Conservation (phyloP, 805 yeast species). For the Candida hungchunana region DNA sequence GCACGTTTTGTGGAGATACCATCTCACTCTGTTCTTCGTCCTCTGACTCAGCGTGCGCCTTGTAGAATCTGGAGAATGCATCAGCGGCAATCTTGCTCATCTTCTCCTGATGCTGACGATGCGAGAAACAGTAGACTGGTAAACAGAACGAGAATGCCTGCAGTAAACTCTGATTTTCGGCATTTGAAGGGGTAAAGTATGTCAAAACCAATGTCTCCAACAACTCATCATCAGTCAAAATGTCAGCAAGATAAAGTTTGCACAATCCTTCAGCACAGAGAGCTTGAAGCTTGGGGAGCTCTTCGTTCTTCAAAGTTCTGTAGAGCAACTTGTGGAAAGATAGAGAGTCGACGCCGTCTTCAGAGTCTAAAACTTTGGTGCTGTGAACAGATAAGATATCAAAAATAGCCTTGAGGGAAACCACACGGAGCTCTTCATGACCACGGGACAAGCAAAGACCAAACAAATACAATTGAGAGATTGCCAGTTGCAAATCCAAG, state of each 20-base stretch:
- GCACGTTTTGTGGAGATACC: constrained; percentile 42
- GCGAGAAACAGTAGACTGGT: constrained; percentile 84
- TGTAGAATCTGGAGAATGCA: constrained; percentile 55
- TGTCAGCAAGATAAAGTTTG: constrained; percentile 74
- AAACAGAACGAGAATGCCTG: constrained; percentile 84
- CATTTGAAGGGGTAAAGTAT: constrained; percentile 69
- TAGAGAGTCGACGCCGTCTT: constrained; percentile 58
- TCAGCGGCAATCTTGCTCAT: constrained; percentile 63
- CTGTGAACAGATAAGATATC: constrained; percentile 83
- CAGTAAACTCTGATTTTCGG: constrained; percentile 58
- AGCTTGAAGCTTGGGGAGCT: constrained; percentile 65
- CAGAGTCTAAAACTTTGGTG: constrained; percentile 54
- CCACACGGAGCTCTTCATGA: constrained; percentile 54
- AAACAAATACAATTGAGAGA: constrained; percentile 57
- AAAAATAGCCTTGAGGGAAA: constrained; percentile 65
- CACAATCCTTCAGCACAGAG: constrained; percentile 83
- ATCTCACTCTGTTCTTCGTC: constrained; percentile 21
- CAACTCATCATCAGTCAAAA: constrained; percentile 64
- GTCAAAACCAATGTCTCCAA: constrained; percentile 67
- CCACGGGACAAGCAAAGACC: constrained; percentile 69
- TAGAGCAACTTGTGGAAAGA: constrained; percentile 68
- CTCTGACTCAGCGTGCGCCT: constrained; percentile 36
- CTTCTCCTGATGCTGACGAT: constrained; percentile 62
- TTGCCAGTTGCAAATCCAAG: constrained; percentile 61
- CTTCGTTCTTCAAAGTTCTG: constrained; percentile 53